Evolutionary conservation across 1,139 yeast species (phyloP), one percentile per base, ranked within the genome.

Genomic region (Geotrichum bryndzae): DNA sequence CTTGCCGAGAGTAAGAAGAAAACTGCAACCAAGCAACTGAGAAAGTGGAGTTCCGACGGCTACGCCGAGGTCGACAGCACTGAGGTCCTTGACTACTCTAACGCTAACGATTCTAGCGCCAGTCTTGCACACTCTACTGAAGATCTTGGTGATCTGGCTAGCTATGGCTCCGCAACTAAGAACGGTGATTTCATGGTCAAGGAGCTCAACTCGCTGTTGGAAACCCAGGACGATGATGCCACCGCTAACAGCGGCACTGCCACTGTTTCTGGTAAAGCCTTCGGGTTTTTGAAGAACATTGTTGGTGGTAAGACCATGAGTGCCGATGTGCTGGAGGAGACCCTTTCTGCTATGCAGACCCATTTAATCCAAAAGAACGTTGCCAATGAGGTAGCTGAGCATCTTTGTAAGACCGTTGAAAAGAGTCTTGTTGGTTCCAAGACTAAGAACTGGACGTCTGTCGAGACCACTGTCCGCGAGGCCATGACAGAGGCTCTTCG

Each of bases 401-500:
- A 82, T 60, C 73, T 87, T 54, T 80, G 86, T 57, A 74, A 79
- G 10, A 83, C 81, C 58, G 88, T 87, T n/a, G 83, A 83, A 58
- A 79, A 79, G 65, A 84, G 82, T 58, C 72, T 87, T 46, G 76
- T 84, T 3, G 92, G 92, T 0, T 81, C 87, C 23, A 85, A 83
- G 63, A 85, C 90, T 0, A 83, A 82, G 60, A 83, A 78, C 64
- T 87, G 90, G 83, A 84, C 90, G 0, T 79, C 86, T 5, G 83
- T 82, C 0, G 84, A 83, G 61, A 77, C 80, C 31, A 82, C 88
- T 1, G 88, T 86, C 8, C 80, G 85, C 66, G 82, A 82, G 54
- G 83, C 96, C 1, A 79, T 94, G 72, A 82, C 85, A 0, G 89
- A 85, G 51, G 92, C 94, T 59, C 78, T 94, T 59, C 85, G 92